Conservation (phyloP, 768 basidiomycete species). For the Lactifluus subvellereus region DNA sequence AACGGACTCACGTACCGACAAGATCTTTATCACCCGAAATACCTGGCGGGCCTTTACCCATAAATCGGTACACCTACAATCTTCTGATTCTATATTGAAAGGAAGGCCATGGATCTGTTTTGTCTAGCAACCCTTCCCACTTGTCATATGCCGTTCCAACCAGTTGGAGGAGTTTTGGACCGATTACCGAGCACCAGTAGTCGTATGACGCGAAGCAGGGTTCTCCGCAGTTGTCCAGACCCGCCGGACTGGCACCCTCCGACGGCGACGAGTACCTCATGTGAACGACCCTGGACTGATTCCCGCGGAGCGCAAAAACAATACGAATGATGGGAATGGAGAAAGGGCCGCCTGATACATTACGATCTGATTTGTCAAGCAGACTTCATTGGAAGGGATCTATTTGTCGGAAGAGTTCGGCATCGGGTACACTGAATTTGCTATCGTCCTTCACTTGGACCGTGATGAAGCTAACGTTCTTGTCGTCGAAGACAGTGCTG, state of each 20-base stretch:
- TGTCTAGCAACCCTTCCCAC: not conserved
- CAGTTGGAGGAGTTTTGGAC: not conserved
- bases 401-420: too few relatives aligned
- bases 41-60: not conserved
- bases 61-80: constrained; percentile 42
- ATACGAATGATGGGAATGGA: not conserved
- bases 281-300: too few relatives aligned
- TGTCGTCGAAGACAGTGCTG: too few relatives aligned
- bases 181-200: too few relatives aligned
- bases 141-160: not conserved
- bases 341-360: too few relatives aligned
- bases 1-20: not conserved
- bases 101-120: too few relatives aligned
- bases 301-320: constrained; percentile 38
- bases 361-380: too few relatives aligned
- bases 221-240: not conserved
- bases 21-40: not conserved
- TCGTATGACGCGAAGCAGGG: not conserved
- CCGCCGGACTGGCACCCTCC: not conserved
- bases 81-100: constrained; percentile 33
- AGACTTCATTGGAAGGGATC: too few relatives aligned
- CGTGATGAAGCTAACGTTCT: too few relatives aligned
- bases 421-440: too few relatives aligned
- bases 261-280: too few relatives aligned
- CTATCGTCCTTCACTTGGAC: too few relatives aligned